These are phyloP conservation scores for Alternaria atra DNA, from an alignment of 2,329 filamentous ascomycete genomes.

Conservation along the genomic window DNA sequence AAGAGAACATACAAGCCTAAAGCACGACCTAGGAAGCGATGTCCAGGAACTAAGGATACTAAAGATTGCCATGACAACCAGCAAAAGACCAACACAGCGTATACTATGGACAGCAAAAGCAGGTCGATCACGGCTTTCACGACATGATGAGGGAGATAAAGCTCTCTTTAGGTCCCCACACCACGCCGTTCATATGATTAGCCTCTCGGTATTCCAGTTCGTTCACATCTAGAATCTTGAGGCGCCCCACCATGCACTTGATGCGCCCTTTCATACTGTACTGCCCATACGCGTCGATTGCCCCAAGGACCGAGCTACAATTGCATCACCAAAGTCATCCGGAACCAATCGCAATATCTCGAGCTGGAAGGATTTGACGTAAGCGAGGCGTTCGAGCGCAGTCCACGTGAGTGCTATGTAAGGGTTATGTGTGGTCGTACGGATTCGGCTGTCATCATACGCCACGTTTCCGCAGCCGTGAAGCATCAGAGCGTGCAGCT, in stretches of 20 bases:
- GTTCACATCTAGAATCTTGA: not conserved
- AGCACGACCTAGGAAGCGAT: not conserved
- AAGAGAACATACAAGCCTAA: slow-evolving; percentile 3
- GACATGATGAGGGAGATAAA: not conserved
- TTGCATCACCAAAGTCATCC: not conserved
- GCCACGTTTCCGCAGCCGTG: not conserved
- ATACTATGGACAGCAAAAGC: not conserved
- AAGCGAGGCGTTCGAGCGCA: slow-evolving; percentile 15
- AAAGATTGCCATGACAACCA: slow-evolving; percentile 1
- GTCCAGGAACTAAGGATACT: slow-evolving; percentile 5
- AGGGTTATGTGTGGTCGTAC: slow-evolving; percentile 9
- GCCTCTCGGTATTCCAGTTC: not conserved
- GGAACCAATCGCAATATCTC: not conserved
- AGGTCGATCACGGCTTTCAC: not conserved
- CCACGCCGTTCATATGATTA: not conserved
- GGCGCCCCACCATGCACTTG: not conserved
- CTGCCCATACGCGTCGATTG: slow-evolving; percentile 1
- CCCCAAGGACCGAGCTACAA: not conserved
- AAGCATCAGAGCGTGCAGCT: not conserved
- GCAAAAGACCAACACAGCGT: not conserved
- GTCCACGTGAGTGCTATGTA: slow-evolving; percentile 13
- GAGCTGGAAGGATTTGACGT: not conserved
- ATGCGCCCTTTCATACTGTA: slow-evolving; percentile 2
- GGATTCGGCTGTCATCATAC: slow-evolving; percentile 8
- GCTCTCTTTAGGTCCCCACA: slow-evolving; percentile 1